Evolutionary conservation across 1,284 basidiomycete genomes (phyloP).

Genomic region (Austroboletus novae-zelandiae): DNA sequence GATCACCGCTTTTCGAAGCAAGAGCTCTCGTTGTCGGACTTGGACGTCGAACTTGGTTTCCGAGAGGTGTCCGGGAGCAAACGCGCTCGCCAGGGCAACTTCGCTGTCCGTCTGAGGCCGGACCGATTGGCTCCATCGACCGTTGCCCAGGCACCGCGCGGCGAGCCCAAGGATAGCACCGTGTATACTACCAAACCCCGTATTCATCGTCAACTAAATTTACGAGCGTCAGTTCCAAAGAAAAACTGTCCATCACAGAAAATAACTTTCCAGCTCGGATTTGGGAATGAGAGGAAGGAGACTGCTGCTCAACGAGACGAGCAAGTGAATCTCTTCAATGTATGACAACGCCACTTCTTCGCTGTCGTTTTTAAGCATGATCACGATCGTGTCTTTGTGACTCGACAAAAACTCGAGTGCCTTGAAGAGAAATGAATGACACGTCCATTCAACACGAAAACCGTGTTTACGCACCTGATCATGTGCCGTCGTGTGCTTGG

Average conservation of each 20-base stretch:
- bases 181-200: conserved; percentile 84
- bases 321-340: conserved; percentile 74
- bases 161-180: conserved; percentile 76
- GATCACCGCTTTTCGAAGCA: conserved; percentile 59
- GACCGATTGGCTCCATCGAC: conserved; percentile 58
- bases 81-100: conserved; percentile 50
- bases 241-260: too few relatives aligned
- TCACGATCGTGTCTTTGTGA: conserved; percentile 78
- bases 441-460: not conserved
- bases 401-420: conserved; percentile 73
- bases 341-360: conserved; percentile 62
- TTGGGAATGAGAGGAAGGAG: conserved; percentile 71
- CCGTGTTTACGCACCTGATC: conserved; percentile 55
- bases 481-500: conserved; percentile 59
- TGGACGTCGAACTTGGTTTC: conserved; percentile 57
- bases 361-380: conserved; percentile 72
- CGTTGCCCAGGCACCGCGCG: conserved; percentile 68
- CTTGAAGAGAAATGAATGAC: conserved; percentile 34
- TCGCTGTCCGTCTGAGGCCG: conserved; percentile 73
- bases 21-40: conserved; percentile 51
- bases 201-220: conserved; percentile 54
- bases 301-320: conserved; percentile 67
- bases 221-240: conserved; percentile 8
- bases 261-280: conserved; percentile 66
- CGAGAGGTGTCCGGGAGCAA: conserved; percentile 52